phyloP scores from a whole-genome alignment of 139 green algal species.

The Pleodorina starrii region DNA sequence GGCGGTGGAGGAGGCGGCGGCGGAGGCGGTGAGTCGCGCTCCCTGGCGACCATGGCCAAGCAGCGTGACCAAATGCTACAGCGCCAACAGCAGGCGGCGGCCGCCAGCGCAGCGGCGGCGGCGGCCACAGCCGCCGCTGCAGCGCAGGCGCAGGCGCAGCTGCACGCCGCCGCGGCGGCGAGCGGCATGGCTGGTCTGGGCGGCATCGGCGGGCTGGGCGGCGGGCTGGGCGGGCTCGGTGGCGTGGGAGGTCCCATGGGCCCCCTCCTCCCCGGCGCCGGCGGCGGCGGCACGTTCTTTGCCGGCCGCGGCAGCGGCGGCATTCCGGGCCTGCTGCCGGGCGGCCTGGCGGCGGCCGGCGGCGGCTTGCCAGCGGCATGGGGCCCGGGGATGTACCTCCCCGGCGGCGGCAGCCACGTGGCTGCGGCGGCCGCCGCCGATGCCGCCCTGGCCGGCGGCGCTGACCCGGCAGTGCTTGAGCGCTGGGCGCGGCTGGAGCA shows the following conservation, averaged over 20 bases:
- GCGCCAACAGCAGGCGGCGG: slow-evolving; percentile 3
- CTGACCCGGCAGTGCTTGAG: slow-evolving; percentile 2
- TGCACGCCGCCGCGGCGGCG: not conserved
- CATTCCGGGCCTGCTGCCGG: not conserved
- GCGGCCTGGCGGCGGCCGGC: not conserved
- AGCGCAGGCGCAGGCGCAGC: slow-evolving; percentile 17
- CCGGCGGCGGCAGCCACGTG: not conserved
- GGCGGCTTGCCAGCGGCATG: not conserved
- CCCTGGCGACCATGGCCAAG: not conserved
- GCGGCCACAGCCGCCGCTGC: not conserved
- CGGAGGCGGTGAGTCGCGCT: not conserved
- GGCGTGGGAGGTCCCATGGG: no score
- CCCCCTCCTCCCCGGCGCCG: not conserved
- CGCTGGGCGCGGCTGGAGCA: slow-evolving; percentile 17
- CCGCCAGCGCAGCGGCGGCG: not conserved
- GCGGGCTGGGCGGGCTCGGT: no score
- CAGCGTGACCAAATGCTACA: slow-evolving; percentile 16
- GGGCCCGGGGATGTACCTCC: not conserved
- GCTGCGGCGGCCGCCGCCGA: not conserved
- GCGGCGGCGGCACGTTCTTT: not conserved
- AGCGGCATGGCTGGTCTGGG: not conserved
- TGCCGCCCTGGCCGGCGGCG: not conserved
- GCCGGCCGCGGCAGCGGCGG: not conserved
- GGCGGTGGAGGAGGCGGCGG: not conserved
- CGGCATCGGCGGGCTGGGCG: no score